Evolutionary conservation across 441 rosid genomes (phyloP).

Genomic region (Populus trichocarpa): DNA sequence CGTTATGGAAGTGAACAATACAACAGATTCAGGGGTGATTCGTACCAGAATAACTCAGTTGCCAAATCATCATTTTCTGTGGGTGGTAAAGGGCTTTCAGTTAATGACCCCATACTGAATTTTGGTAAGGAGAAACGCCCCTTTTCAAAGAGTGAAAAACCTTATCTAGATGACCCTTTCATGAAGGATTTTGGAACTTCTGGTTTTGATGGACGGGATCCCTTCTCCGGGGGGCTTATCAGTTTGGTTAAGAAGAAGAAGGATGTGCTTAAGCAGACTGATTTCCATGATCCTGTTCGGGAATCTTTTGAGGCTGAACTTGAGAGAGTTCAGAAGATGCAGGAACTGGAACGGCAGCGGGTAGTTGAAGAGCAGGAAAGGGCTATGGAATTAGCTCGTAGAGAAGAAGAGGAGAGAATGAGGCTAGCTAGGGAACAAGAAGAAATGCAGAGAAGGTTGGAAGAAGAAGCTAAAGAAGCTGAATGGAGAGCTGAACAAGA

Average conservation of each 20-base stretch:
- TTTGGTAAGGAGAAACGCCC: constrained; percentile 61
- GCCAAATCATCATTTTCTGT: constrained; percentile 46
- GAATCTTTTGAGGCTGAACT: constrained; percentile 99
- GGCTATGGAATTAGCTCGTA: constrained; percentile 72
- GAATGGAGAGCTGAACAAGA: constrained; percentile 92
- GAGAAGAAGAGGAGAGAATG: constrained; percentile 86
- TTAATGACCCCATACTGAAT: constrained; percentile 47
- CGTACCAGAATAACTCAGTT: constrained; percentile 30
- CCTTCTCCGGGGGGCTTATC: constrained; percentile 59
- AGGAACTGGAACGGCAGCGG: constrained; percentile 81
- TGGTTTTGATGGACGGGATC: constrained; percentile 72
- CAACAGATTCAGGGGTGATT: constrained; percentile 43
- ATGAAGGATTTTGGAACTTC: constrained; percentile 52
- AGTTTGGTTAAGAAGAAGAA: constrained; percentile 83
- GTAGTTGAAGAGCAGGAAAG: constrained; percentile 80
- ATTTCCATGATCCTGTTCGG: constrained; percentile 90
- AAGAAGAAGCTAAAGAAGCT: constrained; percentile 89
- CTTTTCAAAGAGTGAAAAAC: constrained; percentile 58
- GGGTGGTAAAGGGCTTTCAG: constrained; percentile 42
- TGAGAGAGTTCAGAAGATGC: constrained; percentile 94
- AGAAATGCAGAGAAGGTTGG: constrained; percentile 64
- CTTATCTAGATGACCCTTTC: constrained; percentile 64
- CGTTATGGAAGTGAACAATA: constrained; percentile 45
- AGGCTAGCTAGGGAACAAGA: constrained; percentile 74
- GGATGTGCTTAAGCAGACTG: constrained; percentile 61